These are phyloP conservation scores for Verticillium klebahnii DNA, from an alignment of 2,329 filamentous ascomycete genomes.

Conservation along the genomic window DNA sequence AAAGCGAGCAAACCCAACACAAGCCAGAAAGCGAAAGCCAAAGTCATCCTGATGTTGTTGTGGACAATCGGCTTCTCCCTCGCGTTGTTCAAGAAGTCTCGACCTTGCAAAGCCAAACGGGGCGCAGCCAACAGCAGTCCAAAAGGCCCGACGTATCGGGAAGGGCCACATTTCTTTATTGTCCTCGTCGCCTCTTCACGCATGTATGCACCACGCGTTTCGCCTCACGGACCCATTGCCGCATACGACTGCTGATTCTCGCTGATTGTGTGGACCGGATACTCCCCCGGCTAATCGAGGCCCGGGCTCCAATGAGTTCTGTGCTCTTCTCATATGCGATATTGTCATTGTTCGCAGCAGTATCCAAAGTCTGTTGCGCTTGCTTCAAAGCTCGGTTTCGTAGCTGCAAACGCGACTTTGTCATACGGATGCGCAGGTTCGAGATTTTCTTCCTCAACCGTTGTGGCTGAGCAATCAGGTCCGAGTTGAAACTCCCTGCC, in stretches of 20 bases:
- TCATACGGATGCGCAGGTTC: slow-evolving; percentile 9
- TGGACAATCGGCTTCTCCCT: background rate
- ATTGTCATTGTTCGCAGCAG: background rate
- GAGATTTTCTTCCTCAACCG: slow-evolving; percentile 12
- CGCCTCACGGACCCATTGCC: background rate
- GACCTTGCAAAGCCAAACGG: background rate
- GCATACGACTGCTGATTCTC: background rate
- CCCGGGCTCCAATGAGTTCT: background rate
- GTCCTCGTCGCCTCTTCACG: background rate
- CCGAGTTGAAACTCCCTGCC: slow-evolving; percentile 7
- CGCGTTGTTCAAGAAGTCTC: background rate
- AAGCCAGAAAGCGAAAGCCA: background rate
- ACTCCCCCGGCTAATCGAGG: background rate
- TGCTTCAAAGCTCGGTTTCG: background rate
- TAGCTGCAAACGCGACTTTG: slow-evolving; percentile 8
- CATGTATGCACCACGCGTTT: background rate
- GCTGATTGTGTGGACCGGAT: background rate
- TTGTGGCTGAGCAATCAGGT: slow-evolving; percentile 1
- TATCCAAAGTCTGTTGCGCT: background rate
- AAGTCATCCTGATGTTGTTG: background rate
- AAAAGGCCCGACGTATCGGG: background rate
- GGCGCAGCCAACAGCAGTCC: background rate
- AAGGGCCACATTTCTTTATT: too few species aligned
- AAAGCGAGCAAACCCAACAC: background rate
- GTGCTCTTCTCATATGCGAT: background rate